These are phyloP conservation scores for Malus hybrid DNA, from an alignment of 331 rosid species.

Conservation along the genomic window DNA sequence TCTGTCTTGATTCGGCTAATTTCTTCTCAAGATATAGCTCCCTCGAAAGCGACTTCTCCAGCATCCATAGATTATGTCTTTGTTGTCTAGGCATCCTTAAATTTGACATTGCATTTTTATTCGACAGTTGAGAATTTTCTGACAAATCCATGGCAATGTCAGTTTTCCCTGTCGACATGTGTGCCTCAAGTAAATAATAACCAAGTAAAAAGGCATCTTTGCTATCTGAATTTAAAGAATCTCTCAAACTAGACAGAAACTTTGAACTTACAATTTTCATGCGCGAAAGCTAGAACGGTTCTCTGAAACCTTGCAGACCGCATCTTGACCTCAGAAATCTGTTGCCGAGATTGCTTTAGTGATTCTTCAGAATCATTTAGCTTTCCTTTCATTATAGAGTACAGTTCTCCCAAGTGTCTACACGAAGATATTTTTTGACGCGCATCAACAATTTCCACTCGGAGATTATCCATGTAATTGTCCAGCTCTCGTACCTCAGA, in stretches of 20 bases:
- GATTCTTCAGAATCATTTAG: conserved; percentile 66
- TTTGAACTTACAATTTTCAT: conserved; percentile 51
- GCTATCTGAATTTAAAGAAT: conserved; percentile 13
- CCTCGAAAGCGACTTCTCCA: conserved; percentile 81
- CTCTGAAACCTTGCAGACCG: conserved; percentile 75
- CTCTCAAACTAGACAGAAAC: conserved; percentile 5
- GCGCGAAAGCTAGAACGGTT: conserved; percentile 39
- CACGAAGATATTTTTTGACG: conserved; percentile 60
- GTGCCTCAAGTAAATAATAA: conserved; percentile 23
- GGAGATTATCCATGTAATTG: conserved; percentile 61
- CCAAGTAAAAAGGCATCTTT: conserved; percentile 2
- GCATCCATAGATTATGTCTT: conserved; percentile 65
- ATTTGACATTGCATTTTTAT: conserved; percentile 38
- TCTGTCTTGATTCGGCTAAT: conserved; percentile 64
- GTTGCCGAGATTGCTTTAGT: conserved; percentile 53
- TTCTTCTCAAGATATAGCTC: conserved; percentile 86
- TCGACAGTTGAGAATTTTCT: conserved; percentile 29
- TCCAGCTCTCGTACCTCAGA: conserved; percentile 87
- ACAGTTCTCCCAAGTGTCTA: conserved; percentile 55
- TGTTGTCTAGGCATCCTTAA: conserved; percentile 55
- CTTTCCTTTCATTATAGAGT: conserved; percentile 50
- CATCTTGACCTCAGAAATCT: conserved; percentile 59
- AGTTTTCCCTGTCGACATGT: conserved; percentile 44
- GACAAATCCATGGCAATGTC: conserved; percentile 35
- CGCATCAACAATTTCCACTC: conserved; percentile 57